phyloP scores from a whole-genome alignment of 2,329 filamentous ascomycete species.

The Lecanicillium sp. region DNA sequence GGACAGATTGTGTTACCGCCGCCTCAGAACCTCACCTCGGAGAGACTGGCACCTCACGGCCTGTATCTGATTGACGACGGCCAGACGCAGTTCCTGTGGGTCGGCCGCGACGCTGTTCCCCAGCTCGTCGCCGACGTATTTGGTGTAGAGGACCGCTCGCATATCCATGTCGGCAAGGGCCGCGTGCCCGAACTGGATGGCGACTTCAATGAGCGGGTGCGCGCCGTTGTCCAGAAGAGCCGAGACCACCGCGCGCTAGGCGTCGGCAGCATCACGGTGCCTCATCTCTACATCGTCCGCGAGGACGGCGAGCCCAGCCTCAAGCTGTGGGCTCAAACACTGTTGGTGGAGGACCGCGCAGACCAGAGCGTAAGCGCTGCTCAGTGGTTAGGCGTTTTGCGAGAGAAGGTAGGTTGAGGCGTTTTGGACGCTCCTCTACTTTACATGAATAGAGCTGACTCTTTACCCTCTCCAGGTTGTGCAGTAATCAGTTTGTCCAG shows the following conservation, averaged over 20 bases:
- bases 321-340: conserved; percentile 93
- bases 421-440: neutral
- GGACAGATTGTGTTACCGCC: conserved; percentile 86
- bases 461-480: conserved; percentile 24
- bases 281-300: conserved; percentile 86
- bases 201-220: conserved; percentile 92
- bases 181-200: conserved; percentile 82
- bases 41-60: conserved; percentile 80
- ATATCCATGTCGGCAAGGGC: conserved; percentile 87
- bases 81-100: conserved; percentile 96
- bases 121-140: conserved; percentile 88
- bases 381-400: conserved; percentile 85
- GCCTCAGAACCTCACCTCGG: conserved; percentile 78
- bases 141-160: conserved; percentile 73
- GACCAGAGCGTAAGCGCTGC: conserved; percentile 89
- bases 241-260: conserved; percentile 79
- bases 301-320: conserved; percentile 94
- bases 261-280: conserved; percentile 87
- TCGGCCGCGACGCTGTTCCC: conserved; percentile 86
- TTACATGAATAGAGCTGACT: neutral
- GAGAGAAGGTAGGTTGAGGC: conserved; percentile 75
- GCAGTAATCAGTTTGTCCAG: conserved; percentile 23
- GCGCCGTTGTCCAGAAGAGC: conserved; percentile 87
- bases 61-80: conserved; percentile 96
- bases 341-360: conserved; percentile 89